phyloP scores from a whole-genome alignment of 345 rosid species.

The Salix brachista region DNA sequence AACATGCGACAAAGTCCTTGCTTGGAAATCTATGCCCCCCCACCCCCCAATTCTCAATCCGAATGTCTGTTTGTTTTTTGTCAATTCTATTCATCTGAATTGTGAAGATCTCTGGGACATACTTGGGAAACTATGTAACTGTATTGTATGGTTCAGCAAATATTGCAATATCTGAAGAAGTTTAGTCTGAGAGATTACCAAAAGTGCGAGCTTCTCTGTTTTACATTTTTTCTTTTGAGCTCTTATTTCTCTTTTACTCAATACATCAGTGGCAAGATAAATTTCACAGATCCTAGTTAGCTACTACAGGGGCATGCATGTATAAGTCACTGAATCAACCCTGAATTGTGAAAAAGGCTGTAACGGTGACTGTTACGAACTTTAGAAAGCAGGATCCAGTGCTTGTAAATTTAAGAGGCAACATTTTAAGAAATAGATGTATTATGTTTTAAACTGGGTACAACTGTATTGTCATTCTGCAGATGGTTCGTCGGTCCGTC shows the following conservation, averaged over 20 bases:
- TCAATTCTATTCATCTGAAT: not conserved
- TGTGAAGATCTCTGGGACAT: not conserved
- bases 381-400: not conserved
- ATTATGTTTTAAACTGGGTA: slow-evolving; percentile 11
- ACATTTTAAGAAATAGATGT: not conserved
- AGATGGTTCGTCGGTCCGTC: slow-evolving; percentile 54
- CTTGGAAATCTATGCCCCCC: not conserved
- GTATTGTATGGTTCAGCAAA: not conserved
- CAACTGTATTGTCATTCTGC: slow-evolving; percentile 16
- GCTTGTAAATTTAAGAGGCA: not conserved
- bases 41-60: not conserved
- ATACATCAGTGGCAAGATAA: not conserved
- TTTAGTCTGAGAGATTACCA: not conserved
- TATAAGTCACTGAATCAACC: not conserved
- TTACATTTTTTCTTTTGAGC: not conserved
- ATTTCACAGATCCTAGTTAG: not conserved
- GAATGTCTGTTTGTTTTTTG: not conserved
- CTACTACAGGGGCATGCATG: not conserved
- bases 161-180: not conserved
- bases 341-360: not conserved
- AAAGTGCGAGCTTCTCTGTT: not conserved
- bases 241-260: not conserved
- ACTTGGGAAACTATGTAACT: not conserved
- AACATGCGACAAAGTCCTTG: not conserved
- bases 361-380: not conserved